A percentile compares a stretch with the other conserved stretches of the same genome.
These are phyloP conservation scores for Acarospora socialis DNA, from an alignment of 2,329 filamentous ascomycete genomes.

Conservation along the genomic window DNA sequence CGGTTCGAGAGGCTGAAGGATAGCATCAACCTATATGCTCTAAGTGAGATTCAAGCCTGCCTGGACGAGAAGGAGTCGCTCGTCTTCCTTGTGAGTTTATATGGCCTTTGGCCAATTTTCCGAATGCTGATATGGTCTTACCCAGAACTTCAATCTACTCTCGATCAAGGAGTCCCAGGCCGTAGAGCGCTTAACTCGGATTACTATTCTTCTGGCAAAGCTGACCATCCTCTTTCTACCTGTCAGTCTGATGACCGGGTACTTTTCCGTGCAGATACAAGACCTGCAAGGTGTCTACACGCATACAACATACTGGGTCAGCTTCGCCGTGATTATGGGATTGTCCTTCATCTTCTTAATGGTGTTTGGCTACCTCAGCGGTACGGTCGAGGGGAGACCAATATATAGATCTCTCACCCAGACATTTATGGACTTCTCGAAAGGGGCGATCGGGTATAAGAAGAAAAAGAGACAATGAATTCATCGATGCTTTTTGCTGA, in stretches of 20 bases:
- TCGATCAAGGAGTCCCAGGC: slow-evolving; percentile 60
- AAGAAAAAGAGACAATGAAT: slow-evolving; percentile 13
- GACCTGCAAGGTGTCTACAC: slow-evolving; percentile 45
- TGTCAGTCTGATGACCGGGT: slow-evolving; percentile 59
- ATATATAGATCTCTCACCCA: slow-evolving; percentile 32
- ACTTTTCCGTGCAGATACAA: slow-evolving; percentile 54
- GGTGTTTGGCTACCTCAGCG: slow-evolving; percentile 42
- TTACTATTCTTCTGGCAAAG: slow-evolving; percentile 59
- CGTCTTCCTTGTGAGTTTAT: slow-evolving; percentile 45
- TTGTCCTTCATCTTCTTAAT: slow-evolving; percentile 45
- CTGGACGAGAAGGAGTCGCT: slow-evolving; percentile 56
- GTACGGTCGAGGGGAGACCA: slow-evolving; percentile 41
- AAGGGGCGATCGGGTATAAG: slow-evolving; percentile 12
- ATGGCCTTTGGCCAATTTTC: background rate
- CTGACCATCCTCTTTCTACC: slow-evolving; percentile 63
- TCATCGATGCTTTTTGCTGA: background rate
- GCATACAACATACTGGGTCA: slow-evolving; percentile 49
- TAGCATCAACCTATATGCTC: slow-evolving; percentile 46
- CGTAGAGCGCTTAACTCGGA: slow-evolving; percentile 56
- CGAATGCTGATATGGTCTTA: slow-evolving; percentile 5
- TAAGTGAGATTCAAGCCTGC: slow-evolving; percentile 50
- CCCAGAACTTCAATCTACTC: slow-evolving; percentile 62
- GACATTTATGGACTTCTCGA: slow-evolving; percentile 23
- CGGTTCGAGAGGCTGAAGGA: slow-evolving; percentile 47
- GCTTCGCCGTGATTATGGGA: slow-evolving; percentile 49